phyloP scores from a whole-genome alignment of 495 filamentous ascomycete genomes.

The Neurospora sp. region DNA sequence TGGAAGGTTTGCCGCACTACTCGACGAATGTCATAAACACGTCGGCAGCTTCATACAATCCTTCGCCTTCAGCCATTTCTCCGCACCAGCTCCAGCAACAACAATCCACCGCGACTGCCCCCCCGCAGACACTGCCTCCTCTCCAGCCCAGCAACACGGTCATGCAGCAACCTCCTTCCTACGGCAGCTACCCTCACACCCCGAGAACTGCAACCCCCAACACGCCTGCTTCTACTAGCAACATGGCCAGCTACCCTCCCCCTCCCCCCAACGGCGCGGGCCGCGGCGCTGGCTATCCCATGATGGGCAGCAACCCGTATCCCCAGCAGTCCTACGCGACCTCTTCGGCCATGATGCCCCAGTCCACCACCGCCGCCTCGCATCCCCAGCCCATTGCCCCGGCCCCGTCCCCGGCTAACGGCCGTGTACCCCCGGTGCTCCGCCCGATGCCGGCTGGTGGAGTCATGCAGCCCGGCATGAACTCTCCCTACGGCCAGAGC shows the following conservation, averaged over 20 bases:
- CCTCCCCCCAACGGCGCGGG: slow-evolving; percentile 46
- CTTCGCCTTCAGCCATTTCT: slow-evolving; percentile 20
- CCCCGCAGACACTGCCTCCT: slow-evolving; percentile 61
- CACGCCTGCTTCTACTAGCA: slow-evolving; percentile 50
- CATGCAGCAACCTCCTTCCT: slow-evolving; percentile 42
- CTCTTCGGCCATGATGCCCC: slow-evolving; percentile 53
- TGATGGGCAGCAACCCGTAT: slow-evolving; percentile 39
- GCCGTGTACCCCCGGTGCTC: slow-evolving; percentile 41
- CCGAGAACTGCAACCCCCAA: slow-evolving; percentile 51
- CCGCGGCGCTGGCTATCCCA: slow-evolving; percentile 37
- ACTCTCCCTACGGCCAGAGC: slow-evolving; percentile 39
- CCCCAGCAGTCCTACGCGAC: slow-evolving; percentile 47
- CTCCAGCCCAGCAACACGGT: slow-evolving; percentile 54
- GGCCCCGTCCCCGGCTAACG: slow-evolving; percentile 51
- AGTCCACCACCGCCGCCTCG: slow-evolving; percentile 52
- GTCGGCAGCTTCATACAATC: slow-evolving; percentile 23
- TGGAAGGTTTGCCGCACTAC: slow-evolving; percentile 26
- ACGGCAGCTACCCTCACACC: slow-evolving; percentile 53
- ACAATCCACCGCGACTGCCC: slow-evolving; percentile 26
- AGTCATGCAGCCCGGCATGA: slow-evolving; percentile 40
- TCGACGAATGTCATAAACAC: slow-evolving; percentile 30
- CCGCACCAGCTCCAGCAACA: slow-evolving; percentile 15
- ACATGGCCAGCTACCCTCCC: slow-evolving; percentile 50
- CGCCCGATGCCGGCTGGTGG: slow-evolving; percentile 56
- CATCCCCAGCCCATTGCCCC: slow-evolving; percentile 66